Evolutionary conservation across 257 asterid species (phyloP), one percentile per base, ranked within the genome.

Genomic region (Lantana camara): DNA sequence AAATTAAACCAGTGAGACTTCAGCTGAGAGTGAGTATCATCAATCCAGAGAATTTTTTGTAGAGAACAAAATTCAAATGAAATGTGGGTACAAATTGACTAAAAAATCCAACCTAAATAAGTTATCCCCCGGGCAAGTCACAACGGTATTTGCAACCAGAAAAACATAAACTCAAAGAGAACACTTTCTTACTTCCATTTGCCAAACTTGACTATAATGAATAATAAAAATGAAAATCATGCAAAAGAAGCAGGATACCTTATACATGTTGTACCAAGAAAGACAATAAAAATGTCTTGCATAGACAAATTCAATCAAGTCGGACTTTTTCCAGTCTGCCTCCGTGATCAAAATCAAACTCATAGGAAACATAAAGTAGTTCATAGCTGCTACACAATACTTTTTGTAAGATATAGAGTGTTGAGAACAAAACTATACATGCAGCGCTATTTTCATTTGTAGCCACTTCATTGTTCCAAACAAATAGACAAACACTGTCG

Each of bases 151-250:
- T 49, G 35, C 44, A 15, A 48, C 67, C 63, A 35, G 34, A 52
- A 66, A 59, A 57, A 30, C 9, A 44, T 42, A 41, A 44, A 66
- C 50, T 66, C 65, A 44, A 16, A 10, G 17, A 27, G 8, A 24
- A 10, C 16, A 24, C 52, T 5, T 10, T 29, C 22, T 12, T 12
- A 22, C n/a, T n/a, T n/a, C n/a, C n/a, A n/a, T n/a, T n/a, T 37
- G 15, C 55, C 20, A 22, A 57, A 30, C 21, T n/a, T 41, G 63
- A 35, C 40, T 47, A 62, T 27, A 34, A 46, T 15, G 13, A 38
- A 10, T 13, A 24, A 55, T 9, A 19, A 1, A 32, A 32, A 52
- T 32, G 64, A 48, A 48, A 44, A 44, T 24, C 42, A 42, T 42
- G 49, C 49, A 30, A 37, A 23, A 48, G 23, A n/a, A 48, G 42